phyloP scores from a whole-genome alignment of 306 rosid species.

The Prunus mume region DNA sequence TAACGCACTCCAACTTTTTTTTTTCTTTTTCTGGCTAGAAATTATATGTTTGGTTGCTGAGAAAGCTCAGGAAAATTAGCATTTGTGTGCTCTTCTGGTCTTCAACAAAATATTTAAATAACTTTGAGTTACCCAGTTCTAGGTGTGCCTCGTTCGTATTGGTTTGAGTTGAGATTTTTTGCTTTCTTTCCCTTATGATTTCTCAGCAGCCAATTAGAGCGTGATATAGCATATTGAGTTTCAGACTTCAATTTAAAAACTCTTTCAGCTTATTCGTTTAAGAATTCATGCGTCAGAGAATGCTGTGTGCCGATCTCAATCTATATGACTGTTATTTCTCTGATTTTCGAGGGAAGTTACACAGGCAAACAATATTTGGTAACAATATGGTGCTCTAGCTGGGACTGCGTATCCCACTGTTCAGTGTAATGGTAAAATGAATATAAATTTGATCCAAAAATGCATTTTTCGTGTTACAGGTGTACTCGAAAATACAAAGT shows the following conservation, averaged over 20 bases:
- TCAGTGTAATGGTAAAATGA: neutral
- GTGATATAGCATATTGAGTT: neutral
- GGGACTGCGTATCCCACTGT: neutral
- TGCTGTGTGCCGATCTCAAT: neutral
- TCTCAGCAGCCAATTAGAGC: neutral
- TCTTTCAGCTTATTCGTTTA: neutral
- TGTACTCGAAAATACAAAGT: neutral
- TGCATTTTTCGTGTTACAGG: slow-evolving; percentile 16
- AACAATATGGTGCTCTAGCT: slow-evolving; percentile 1
- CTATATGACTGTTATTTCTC: neutral
- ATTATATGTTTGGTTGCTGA: neutral
- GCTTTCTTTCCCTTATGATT: neutral
- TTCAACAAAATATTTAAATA: no score
- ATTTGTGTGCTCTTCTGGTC: neutral
- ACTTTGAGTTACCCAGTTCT: neutral
- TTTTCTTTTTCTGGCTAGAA: neutral
- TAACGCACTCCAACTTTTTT: neutral
- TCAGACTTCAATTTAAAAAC: neutral
- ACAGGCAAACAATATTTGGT: neutral
- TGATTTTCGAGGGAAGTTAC: neutral
- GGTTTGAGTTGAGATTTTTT: neutral
- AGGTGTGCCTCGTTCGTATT: neutral
- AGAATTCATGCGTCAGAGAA: neutral
- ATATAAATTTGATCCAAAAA: neutral
- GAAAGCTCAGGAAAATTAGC: neutral